Evolutionary conservation across 257 asterid genomes (phyloP), one percentile per base, ranked within the genome.

Genomic region (Linderniella brevidens): DNA sequence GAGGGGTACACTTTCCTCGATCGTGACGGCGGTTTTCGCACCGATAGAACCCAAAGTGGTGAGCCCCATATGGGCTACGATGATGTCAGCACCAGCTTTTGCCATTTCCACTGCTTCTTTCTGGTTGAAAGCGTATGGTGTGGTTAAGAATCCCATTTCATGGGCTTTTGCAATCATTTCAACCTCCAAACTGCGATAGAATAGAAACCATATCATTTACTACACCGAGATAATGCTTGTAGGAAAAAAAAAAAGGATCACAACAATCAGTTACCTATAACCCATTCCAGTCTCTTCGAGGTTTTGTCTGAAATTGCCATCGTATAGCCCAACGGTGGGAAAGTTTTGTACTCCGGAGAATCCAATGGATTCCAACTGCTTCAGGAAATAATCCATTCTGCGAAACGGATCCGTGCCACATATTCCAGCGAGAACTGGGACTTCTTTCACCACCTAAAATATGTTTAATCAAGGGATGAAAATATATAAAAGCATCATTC

Each of bases 221-320:
- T 6, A 6, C 40, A 6, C 11, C 11, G 40, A 6, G 40, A 8
- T 37, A 6, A 37, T 37, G 8, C 8, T 37, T 37, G 32, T 25
- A 25, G 32, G 32, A 25, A 25, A 25, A n/a, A n/a, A n/a, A n/a
- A n/a, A n/a, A n/a, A n/a, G n/a, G n/a, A n/a, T n/a, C 32, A 25
- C 29, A 12, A n/a, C n/a, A n/a, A n/a, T n/a, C 50, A 12, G 37
- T 37, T 77, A 83, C 97, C 84, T 65, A 43, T 80, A 88, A 46
- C 98, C 98, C 95, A 88, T 88, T 57, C 94, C 98, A 3, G 95
- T 88, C 77, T 84, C 95, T 69, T 88, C 95, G 8, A 88, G 64
- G 70, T 88, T 88, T 68, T 80, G 80, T 61, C 98, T 72, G 57
- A 88, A 84, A 62, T 84, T 88, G 49, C 98, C 98, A 52, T 84